Evolutionary conservation across 805 yeast species (phyloP).

Genomic region (Starmerella sirachaensis): DNA sequence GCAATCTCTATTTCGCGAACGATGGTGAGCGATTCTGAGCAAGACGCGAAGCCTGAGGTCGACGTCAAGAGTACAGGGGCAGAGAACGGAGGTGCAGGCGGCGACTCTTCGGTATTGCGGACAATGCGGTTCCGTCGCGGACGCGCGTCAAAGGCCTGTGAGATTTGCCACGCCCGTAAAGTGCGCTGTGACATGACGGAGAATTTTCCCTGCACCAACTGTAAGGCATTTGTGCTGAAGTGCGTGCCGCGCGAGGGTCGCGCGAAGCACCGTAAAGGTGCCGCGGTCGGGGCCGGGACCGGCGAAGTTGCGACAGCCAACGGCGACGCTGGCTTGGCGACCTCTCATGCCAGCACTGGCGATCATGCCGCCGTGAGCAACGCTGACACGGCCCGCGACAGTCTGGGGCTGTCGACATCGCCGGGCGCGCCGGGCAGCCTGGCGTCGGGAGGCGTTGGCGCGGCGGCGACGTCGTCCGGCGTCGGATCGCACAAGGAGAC

Average conservation of each 20-base stretch:
- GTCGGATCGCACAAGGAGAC: no score
- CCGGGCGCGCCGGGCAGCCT: neutral
- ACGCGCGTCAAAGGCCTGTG: conserved; percentile 61
- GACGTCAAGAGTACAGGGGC: no score
- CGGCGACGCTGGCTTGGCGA: neutral
- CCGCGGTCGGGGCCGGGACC: conserved; percentile 27
- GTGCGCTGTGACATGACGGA: conserved; percentile 53
- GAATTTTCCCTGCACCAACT: conserved; percentile 53
- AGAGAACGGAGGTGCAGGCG: neutral
- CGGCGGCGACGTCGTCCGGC: no score
- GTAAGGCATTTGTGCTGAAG: conserved; percentile 59
- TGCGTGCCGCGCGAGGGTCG: conserved; percentile 49
- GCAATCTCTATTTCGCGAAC: no score
- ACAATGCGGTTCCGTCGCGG: conserved; percentile 31
- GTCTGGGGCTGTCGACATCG: neutral
- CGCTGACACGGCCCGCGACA: neutral
- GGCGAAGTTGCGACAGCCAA: conserved; percentile 21
- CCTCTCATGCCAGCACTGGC: neutral
- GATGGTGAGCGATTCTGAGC: no score
- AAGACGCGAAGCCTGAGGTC: no score
- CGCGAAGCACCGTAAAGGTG: conserved; percentile 30
- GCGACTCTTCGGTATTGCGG: conserved; percentile 3
- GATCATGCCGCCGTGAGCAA: neutral
- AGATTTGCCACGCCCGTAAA: conserved; percentile 64
- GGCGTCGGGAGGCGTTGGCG: no score